A percentile compares a stretch with the other conserved stretches of the same genome.
phyloP scores from a whole-genome alignment of 306 rosid species.

The Dalbergia oliveri region DNA sequence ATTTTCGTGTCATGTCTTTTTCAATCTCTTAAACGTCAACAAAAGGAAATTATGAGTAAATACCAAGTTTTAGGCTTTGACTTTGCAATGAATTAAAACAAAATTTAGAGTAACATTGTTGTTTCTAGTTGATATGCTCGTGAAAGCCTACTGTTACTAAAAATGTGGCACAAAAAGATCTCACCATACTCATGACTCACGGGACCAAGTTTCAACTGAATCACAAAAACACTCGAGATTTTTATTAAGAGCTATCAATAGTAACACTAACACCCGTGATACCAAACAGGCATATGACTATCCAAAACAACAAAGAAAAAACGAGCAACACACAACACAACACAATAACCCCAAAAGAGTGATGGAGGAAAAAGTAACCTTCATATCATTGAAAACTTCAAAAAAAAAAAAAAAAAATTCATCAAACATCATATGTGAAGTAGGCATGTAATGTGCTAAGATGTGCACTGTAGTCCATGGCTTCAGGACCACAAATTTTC shows the following conservation, averaged over 20 bases:
- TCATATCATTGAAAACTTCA: conserved; percentile 5
- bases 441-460: conserved; percentile 35
- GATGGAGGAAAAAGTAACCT: not conserved
- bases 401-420: not conserved
- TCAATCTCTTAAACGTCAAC: conserved; percentile 14
- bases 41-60: not conserved
- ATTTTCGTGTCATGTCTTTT: not conserved
- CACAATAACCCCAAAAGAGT: not conserved
- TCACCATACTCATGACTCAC: conserved; percentile 41
- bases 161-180: conserved; percentile 47
- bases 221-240: conserved; percentile 36
- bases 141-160: conserved; percentile 42
- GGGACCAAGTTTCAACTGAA: conserved; percentile 46
- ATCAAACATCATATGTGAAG: conserved; percentile 8
- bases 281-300: not conserved
- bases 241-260: conserved; percentile 6
- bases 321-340: conserved; percentile 1
- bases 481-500: conserved; percentile 40
- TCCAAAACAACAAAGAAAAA: not conserved
- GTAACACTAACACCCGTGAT: conserved; percentile 48
- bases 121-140: conserved; percentile 33
- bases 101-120: not conserved
- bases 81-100: conserved; percentile 29
- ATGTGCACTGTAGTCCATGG: not conserved
- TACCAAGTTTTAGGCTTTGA: not conserved